Base-by-base conservation (phyloP, 169 alveolate species). In the Plasmodium reichenowi region DNA sequence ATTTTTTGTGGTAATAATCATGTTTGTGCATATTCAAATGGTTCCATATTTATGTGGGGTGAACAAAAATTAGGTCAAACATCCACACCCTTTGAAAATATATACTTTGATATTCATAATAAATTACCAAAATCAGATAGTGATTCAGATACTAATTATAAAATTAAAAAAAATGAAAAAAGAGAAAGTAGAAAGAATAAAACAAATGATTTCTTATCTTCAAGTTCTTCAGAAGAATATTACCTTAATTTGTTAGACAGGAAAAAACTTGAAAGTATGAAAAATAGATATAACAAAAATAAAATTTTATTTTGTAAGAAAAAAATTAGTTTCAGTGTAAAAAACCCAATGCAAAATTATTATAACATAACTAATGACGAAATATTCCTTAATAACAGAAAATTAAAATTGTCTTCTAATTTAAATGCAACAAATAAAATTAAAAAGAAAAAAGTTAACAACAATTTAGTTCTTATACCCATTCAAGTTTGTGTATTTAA, bases 21-120 rank as follows among this genome's bases (percentile, higher is more conserved):
- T 76, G 89, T 76, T 58, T 76, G 89, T 43, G 89, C 89, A 45
- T 76, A 63, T 76, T 76, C 89, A 48, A 76, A 76, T 76, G 89
- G 89, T 45, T 76, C 89, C 45, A 64, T 76, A 76, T 76, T 76
- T 76, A 76, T 76, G 89, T 76, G 89, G 89, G 89, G 89, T 24
- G 89, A 76, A 67, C 89, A 76, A 43, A 76, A 76, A 45, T 59
- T 76, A 76, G 89, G 89, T 26, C 89, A 76, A 76, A 76, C 74
- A 66, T 76, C 89, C n/a, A 64, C 47, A 64, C 89, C 89, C 48
- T 76, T 76, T 58, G 78, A 76, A 59, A 76, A 76, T 71, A 76
- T 76, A 15, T 76, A 76, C 59, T 76, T 76, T 66, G 89, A 76
- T 76, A 50, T 24, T 38, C 64, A 64, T 66, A 64, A 76, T 58